Percentiles rank a stretch among this genome's conserved stretches.
Evolutionary conservation across 2,329 filamentous ascomycete genomes (phyloP).

Genomic region (Pseudogymnoascus sp.): DNA sequence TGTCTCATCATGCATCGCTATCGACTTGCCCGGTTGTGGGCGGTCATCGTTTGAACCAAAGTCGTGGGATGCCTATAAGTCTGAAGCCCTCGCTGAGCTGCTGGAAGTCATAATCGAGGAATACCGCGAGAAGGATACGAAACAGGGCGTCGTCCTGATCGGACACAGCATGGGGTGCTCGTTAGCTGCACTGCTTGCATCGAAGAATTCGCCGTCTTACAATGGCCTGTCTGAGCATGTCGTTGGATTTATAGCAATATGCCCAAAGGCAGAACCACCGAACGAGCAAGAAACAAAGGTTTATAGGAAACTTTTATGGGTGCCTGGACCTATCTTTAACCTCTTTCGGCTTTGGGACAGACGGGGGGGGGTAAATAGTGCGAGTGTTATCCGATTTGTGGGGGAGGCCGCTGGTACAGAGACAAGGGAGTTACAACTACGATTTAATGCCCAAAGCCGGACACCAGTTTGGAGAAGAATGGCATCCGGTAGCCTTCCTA

Average conservation of each 20-base stretch:
- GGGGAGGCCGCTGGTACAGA: conserved; percentile 57
- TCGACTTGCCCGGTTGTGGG: conserved; percentile 88
- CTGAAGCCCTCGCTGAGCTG: conserved; percentile 66
- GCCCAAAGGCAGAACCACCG: conserved; percentile 61
- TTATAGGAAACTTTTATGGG: conserved; percentile 51
- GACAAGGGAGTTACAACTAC: conserved; percentile 57
- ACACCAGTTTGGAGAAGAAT: conserved; percentile 78
- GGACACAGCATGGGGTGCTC: conserved; percentile 88
- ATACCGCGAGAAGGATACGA: conserved; percentile 54
- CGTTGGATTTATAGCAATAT: conserved; percentile 72
- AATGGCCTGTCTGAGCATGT: conserved; percentile 53
- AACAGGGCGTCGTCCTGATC: conserved; percentile 69
- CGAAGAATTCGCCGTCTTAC: conserved; percentile 40
- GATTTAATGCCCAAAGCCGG: conserved; percentile 74
- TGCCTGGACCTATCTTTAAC: conserved; percentile 68
- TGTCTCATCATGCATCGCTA: conserved; percentile 72
- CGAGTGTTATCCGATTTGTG: conserved; percentile 71
- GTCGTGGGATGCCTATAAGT: conserved; percentile 70
- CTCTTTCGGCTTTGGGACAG: conserved; percentile 71
- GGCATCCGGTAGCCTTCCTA: conserved; percentile 62
- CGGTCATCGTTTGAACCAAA: conserved; percentile 64
- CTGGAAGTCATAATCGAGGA: conserved; percentile 66
- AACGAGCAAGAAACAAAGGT: conserved; percentile 41
- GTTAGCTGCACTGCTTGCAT: conserved; percentile 61
- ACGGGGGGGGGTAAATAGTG: conserved; percentile 66